Percentiles rank a stretch among this genome's conserved stretches.
Evolutionary conservation across 2,329 filamentous ascomycete genomes (phyloP).

Genomic region (Septoria petroselini): DNA sequence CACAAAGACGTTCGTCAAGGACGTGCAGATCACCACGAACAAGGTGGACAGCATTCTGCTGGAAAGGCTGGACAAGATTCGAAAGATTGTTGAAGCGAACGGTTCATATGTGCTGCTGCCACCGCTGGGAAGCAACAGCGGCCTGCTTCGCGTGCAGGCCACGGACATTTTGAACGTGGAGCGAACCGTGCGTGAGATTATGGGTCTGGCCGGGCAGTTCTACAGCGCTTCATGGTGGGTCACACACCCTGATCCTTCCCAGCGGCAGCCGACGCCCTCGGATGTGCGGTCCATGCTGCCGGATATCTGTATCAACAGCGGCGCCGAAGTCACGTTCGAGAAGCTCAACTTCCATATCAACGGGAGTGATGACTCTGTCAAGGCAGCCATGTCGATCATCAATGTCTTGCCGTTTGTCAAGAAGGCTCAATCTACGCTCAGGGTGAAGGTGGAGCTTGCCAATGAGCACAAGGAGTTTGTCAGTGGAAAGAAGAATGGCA

Average conservation of each 20-base stretch:
- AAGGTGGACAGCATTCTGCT: slow-evolving; percentile 95
- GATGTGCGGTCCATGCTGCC: slow-evolving; percentile 89
- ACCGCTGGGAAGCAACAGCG: slow-evolving; percentile 78
- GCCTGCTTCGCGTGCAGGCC: slow-evolving; percentile 83
- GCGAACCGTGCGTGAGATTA: slow-evolving; percentile 89
- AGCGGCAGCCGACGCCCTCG: slow-evolving; percentile 58
- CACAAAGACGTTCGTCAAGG: slow-evolving; percentile 77
- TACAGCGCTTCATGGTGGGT: slow-evolving; percentile 97
- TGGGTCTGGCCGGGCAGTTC: slow-evolving; percentile 93
- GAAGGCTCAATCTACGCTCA: slow-evolving; percentile 84
- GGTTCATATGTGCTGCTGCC: slow-evolving; percentile 94
- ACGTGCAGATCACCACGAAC: slow-evolving; percentile 80
- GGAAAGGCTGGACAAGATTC: slow-evolving; percentile 88
- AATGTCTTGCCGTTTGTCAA: slow-evolving; percentile 86
- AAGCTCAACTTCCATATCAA: slow-evolving; percentile 91
- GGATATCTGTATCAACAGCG: slow-evolving; percentile 94
- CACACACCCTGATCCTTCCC: slow-evolving; percentile 67
- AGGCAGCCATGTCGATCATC: slow-evolving; percentile 90
- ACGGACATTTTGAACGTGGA: slow-evolving; percentile 92
- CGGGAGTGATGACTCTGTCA: slow-evolving; percentile 93
- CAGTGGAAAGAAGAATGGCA: slow-evolving; percentile 98
- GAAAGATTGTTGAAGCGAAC: slow-evolving; percentile 95
- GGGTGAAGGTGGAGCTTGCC: slow-evolving; percentile 96
- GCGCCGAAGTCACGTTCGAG: slow-evolving; percentile 91
- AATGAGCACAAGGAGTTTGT: slow-evolving; percentile 99